Percentiles rank a stretch among this genome's conserved stretches.
These are phyloP conservation scores for Stramenopiles sp. DNA, from an alignment of 352 stramenopile species.

Conservation along the genomic window DNA sequence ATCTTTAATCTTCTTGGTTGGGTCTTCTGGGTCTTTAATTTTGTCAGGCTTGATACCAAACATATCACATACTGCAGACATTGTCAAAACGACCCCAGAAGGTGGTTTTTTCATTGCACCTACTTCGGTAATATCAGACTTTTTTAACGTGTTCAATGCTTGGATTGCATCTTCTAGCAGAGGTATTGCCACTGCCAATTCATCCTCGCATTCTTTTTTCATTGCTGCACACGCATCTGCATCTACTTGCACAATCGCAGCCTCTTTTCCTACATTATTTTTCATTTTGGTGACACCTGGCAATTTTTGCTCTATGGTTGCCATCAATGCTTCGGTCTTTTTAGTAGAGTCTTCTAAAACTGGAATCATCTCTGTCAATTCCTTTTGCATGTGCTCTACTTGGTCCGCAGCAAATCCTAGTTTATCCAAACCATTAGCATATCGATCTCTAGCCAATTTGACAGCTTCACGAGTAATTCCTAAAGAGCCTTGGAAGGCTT, in stretches of 20 bases:
- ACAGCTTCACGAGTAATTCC: conserved; percentile 52
- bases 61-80: conserved; percentile 79
- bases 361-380: conserved; percentile 75
- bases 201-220: conserved; percentile 53
- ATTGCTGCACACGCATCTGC: conserved; percentile 54
- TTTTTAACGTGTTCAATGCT: conserved; percentile 70
- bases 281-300: conserved; percentile 48
- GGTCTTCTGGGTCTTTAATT: conserved; percentile 69
- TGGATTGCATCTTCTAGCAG: conserved; percentile 72
- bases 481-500: conserved; percentile 72
- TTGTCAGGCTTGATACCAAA: conserved; percentile 66
- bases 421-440: conserved; percentile 72
- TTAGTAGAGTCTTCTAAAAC: conserved; percentile 66
- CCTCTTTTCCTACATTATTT: conserved; percentile 18
- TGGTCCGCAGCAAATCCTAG: conserved; percentile 73
- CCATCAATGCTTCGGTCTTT: conserved; percentile 71
- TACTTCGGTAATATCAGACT: conserved; percentile 71
- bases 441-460: conserved; percentile 47
- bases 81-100: conserved; percentile 70
- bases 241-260: conserved; percentile 38
- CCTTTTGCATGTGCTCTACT: conserved; percentile 74
- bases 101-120: conserved; percentile 76
- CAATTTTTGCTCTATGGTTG: conserved; percentile 72
- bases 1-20: conserved; percentile 76
- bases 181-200: conserved; percentile 74